A percentile compares a stretch with the other conserved stretches of the same genome.
These are phyloP conservation scores for Macrolepiota fuliginosa DNA, from an alignment of 768 basidiomycete species.

Conservation along the genomic window DNA sequence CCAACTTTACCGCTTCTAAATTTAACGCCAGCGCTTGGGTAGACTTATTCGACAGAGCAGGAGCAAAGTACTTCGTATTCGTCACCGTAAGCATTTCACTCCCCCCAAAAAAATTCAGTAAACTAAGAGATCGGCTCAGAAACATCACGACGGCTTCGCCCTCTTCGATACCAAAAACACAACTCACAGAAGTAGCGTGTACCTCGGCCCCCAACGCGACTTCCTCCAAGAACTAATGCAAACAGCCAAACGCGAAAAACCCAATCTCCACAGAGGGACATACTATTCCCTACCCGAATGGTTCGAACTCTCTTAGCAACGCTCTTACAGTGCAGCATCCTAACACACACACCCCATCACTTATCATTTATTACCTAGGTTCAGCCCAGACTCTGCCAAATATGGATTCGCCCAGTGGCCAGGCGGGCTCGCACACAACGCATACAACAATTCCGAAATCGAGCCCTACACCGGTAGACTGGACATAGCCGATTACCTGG, in stretches of 20 bases:
- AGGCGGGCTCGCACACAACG: constrained; percentile 50
- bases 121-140: constrained; percentile 25
- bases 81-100: constrained; percentile 37
- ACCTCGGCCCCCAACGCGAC: constrained; percentile 50
- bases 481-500: constrained; percentile 48
- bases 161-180: constrained; percentile 56
- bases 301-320: constrained; percentile 26
- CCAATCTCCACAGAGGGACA: constrained; percentile 51
- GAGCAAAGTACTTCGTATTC: constrained; percentile 62
- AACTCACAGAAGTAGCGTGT: constrained; percentile 45
- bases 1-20: constrained; percentile 46
- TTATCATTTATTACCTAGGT: constrained; percentile 32
- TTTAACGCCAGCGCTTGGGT: constrained; percentile 57
- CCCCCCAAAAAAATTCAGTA: background rate
- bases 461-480: constrained; percentile 56
- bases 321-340: too few species aligned
- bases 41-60: constrained; percentile 50
- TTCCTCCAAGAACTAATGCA: constrained; percentile 48
- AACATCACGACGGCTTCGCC: constrained; percentile 62
- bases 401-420: constrained; percentile 54
- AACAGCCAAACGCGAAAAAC: constrained; percentile 47
- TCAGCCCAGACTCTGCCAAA: constrained; percentile 48
- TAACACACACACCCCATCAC: too few species aligned
- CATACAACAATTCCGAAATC: constrained; percentile 40
- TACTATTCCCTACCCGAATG: constrained; percentile 60